Base-by-base conservation (phyloP, 2,329 filamentous ascomycete species). In the Exophiala sp. region DNA sequence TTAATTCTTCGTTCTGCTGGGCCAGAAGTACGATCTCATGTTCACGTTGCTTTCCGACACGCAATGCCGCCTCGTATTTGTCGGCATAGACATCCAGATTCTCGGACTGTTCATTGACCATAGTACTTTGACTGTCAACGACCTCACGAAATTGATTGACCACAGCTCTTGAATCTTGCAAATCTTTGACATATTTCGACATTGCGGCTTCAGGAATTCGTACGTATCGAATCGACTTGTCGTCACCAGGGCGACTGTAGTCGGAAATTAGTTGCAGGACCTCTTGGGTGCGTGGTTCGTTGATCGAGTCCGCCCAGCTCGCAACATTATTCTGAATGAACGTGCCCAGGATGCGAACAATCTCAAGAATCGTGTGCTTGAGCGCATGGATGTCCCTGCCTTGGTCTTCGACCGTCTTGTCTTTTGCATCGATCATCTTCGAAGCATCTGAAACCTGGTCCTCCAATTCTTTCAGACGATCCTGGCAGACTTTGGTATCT, bases 221-320 rank as follows among this genome's bases (percentile, higher is more conserved):
- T 9, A 61, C 32, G 44, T 57, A 57, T 24, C 29, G 46, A 24
- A 54, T 34, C 8, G 43, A 14, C 10, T 14, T 29, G n/a, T 43
- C 14, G 42, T 41, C 39, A 10, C 33, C 46, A n/a, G 21, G 16
- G 10, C 18, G 42, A 16, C 52, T 21, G 47, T 61, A 59, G 35
- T 61, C 59, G 18, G 50, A 40, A n/a, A 61, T 49, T 18, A 61
- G 40, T 29, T 52, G 52, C 29, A 59, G 51, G 29, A 61, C 54
- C 18, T 61, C 43, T 41, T 57, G 43, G 8, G 53, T 56, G 29
- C 51, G 39, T 10, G 59, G 56, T 14, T 59, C 50, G 34, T 55
- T 32, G 20, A 53, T 44, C 5, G 48, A 33, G 12, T 54, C 44
- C 7, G 45, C 35, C 50, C 43, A 52, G 36, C 18, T 45, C 9